Base-by-base conservation (phyloP, 2,329 filamentous ascomycete genomes). In the Cephalotrichum gorgonifer region DNA sequence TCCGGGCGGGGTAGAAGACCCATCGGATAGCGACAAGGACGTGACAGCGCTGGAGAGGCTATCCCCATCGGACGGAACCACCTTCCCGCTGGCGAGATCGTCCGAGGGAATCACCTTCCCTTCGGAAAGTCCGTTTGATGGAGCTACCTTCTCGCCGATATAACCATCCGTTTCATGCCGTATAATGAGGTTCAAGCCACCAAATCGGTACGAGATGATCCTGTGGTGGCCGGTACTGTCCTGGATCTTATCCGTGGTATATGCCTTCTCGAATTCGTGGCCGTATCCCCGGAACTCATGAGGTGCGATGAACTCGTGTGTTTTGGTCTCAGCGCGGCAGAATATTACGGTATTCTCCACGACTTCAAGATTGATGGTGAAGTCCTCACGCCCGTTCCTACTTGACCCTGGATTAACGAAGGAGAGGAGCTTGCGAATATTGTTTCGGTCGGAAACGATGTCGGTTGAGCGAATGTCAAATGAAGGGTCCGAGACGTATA, bases 391-490 rank as follows among this genome's bases (percentile, higher is more conserved):
- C 15, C 53, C 51, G 30, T 60, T 52, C 38, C 50, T 57, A 23
- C 42, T 49, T 2, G 55, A 51, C 6, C n/a, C 46, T 1, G 62
- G 62, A 28, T 66, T 57, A 44, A 73, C 52, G 51, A 75, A 73
- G 2, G 61, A 60, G 2, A 75, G 60, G 20, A 75, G 66, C 55
- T 75, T 75, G 27, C 71, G 68, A 46, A 75, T 64, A 46, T 70
- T 73, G 56, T 71, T 73, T 27, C 69, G 58, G 53, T 74, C 71
- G 3, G 65, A 70, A 20, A 75, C 60, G 11, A 75, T 49, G 53
- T 74, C 66, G 43, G 69, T 52, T 0, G 55, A 38, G 25, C 54
- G 26, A 14, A 74, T 56, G 47, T 72, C 60, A 43, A 69, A 70
- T 0, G 58, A 57, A 11, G 71, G 68, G 22, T 70, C 43, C 6